Conservation (phyloP, 2,329 filamentous ascomycete species). For the Colletotrichum trifolii region DNA sequence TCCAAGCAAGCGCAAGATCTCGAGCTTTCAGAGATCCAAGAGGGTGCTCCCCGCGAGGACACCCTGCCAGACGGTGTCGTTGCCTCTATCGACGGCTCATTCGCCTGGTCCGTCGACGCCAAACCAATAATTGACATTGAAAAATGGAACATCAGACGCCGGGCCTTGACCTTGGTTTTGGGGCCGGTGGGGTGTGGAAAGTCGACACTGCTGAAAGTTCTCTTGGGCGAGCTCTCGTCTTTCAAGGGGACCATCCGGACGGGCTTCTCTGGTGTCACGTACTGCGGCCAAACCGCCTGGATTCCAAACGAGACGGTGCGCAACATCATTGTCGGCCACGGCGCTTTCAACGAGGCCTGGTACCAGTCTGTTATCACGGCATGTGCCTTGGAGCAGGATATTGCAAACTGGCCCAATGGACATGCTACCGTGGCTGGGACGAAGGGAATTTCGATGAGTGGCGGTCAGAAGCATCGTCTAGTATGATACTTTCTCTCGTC, state of each 20-base stretch:
- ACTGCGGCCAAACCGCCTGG: slow-evolving; percentile 44
- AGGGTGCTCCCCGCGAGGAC: neutral
- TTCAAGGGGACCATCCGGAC: slow-evolving; percentile 36
- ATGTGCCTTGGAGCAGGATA: slow-evolving; percentile 48
- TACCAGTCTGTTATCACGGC: slow-evolving; percentile 47
- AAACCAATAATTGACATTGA: slow-evolving; percentile 31
- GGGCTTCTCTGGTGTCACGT: slow-evolving; percentile 39
- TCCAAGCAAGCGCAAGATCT: neutral
- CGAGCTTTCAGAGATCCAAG: slow-evolving; percentile 3
- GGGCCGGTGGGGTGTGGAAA: slow-evolving; percentile 52
- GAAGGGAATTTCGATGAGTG: slow-evolving; percentile 50
- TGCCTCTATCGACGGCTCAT: slow-evolving; percentile 20
- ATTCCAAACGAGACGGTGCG: slow-evolving; percentile 45
- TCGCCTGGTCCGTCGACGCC: slow-evolving; percentile 34
- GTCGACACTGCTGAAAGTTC: slow-evolving; percentile 45
- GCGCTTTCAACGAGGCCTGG: slow-evolving; percentile 42
- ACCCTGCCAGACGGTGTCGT: neutral
- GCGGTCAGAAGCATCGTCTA: slow-evolving; percentile 50
- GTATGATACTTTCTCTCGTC: neutral
- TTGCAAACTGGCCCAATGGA: slow-evolving; percentile 44
- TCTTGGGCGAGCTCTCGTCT: slow-evolving; percentile 43
- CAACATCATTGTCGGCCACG: slow-evolving; percentile 47
- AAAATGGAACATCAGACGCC: slow-evolving; percentile 8
- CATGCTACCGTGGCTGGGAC: slow-evolving; percentile 49
- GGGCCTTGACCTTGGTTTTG: slow-evolving; percentile 42